These are phyloP conservation scores for Syzygium aqueum DNA, from an alignment of 345 rosid species.

Conservation along the genomic window DNA sequence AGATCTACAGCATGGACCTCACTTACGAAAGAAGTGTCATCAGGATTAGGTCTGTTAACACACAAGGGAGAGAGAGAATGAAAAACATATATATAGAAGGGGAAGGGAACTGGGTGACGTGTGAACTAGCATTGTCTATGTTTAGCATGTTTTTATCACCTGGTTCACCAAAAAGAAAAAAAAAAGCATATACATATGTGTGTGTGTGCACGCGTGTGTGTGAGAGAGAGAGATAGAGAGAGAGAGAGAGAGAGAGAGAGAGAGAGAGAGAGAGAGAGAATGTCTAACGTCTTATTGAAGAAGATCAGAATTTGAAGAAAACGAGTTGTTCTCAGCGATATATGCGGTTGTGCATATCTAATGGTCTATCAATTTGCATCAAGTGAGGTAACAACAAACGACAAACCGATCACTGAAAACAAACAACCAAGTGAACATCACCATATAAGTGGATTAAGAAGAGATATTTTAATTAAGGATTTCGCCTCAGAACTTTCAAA, in stretches of 20 bases:
- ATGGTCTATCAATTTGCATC: background rate
- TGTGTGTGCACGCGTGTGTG: rapidly evolving
- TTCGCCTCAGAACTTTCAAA: background rate
- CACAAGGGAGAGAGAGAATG: background rate
- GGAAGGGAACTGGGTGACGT: background rate
- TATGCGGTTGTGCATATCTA: background rate
- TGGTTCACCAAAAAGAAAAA: background rate
- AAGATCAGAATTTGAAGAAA: background rate
- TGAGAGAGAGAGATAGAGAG: background rate
- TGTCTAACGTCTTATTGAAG: background rate
- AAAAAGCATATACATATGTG: background rate
- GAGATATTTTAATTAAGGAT: background rate
- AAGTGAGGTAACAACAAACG: background rate
- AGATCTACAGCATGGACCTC: background rate
- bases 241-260: too few relatives aligned
- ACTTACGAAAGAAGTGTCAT: background rate
- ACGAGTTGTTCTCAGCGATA: background rate
- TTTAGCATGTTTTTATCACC: background rate
- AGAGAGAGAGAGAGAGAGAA: background rate
- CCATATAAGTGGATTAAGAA: background rate
- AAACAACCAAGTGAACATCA: background rate
- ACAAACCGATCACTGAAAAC: background rate
- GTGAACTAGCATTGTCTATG: background rate
- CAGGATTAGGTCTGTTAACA: background rate
- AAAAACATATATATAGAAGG: background rate